Percentiles rank a stretch among this genome's conserved stretches.
These are phyloP conservation scores for Neofusicoccum laricinum DNA, from an alignment of 2,329 filamentous ascomycete species.

Conservation along the genomic window DNA sequence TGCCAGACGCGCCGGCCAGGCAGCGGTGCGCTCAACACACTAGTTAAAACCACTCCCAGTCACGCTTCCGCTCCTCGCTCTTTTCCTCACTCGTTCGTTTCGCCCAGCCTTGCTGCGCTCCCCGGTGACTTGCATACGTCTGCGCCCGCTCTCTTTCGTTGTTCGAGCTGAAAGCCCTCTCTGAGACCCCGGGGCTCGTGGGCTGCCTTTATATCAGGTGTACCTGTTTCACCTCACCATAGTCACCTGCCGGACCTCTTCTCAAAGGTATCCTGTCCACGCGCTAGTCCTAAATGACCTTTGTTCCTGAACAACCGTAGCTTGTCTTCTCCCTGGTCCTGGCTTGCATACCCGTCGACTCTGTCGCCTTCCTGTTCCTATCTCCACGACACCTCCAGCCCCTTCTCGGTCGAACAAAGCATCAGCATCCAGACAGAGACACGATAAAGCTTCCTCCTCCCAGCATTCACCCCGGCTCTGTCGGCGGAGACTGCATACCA, in stretches of 20 bases:
- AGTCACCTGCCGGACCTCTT: constrained; percentile 9
- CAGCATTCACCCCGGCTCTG: neutral
- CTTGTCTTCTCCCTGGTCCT: neutral
- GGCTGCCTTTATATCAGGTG: constrained; percentile 4
- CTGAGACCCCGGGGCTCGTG: neutral
- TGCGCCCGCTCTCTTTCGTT: neutral
- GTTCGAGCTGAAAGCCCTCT: neutral
- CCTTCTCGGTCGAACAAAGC: neutral
- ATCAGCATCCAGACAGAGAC: neutral
- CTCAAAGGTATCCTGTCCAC: neutral
- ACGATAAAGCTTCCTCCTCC: neutral
- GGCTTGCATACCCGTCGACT: constrained; percentile 1
- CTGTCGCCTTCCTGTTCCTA: constrained; percentile 10
- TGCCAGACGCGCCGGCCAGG: too few species aligned
- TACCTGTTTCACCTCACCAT: neutral
- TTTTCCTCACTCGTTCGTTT: neutral
- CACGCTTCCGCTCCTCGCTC: neutral
- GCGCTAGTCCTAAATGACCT: constrained; percentile 14
- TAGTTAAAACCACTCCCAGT: constrained; percentile 6
- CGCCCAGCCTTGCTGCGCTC: neutral
- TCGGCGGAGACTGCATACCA: neutral
- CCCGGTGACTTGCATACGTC: neutral
- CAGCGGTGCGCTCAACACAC: neutral
- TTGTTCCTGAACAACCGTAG: constrained; percentile 7
- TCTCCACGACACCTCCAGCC: neutral